Conservation (phyloP, 73 alveolate genomes). For the Paraurostyla sp. region DNA sequence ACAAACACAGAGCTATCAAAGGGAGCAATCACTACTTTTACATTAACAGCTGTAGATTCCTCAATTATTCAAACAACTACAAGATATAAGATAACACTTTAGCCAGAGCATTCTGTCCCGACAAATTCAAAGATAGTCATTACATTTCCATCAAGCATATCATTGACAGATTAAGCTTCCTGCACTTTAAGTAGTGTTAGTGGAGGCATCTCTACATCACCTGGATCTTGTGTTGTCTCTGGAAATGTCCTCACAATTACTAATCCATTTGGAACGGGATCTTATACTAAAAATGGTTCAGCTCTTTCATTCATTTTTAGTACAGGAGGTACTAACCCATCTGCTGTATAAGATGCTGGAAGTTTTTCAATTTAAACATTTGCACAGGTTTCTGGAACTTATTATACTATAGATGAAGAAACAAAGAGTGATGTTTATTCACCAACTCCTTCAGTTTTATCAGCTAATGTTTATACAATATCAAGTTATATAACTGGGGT, state of each 20-base stretch:
- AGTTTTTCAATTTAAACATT: background rate
- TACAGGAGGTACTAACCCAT: constrained; percentile 62
- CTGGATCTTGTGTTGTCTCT: constrained; percentile 55
- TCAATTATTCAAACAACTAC: constrained; percentile 40
- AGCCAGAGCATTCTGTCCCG: constrained; percentile 49
- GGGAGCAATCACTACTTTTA: background rate
- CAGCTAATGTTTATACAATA: constrained; percentile 1
- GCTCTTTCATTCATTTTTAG: constrained; percentile 36
- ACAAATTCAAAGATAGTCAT: constrained; percentile 26
- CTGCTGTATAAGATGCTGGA: constrained; percentile 26
- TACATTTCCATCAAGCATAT: constrained; percentile 23
- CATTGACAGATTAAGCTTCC: background rate
- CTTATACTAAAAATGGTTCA: constrained; percentile 34
- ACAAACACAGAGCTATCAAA: background rate
- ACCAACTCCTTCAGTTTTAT: background rate
- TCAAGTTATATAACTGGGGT: constrained; percentile 9
- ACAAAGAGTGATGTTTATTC: background rate
- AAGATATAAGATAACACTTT: background rate
- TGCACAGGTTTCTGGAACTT: background rate
- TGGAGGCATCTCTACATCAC: background rate
- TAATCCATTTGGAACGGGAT: constrained; percentile 57
- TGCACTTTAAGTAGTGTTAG: constrained; percentile 18
- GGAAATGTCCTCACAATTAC: constrained; percentile 29
- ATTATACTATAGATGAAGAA: constrained; percentile 35
- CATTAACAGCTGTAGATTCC: background rate